phyloP scores from a whole-genome alignment of 805 yeast species.

The Wickerhamiella siamensis region DNA sequence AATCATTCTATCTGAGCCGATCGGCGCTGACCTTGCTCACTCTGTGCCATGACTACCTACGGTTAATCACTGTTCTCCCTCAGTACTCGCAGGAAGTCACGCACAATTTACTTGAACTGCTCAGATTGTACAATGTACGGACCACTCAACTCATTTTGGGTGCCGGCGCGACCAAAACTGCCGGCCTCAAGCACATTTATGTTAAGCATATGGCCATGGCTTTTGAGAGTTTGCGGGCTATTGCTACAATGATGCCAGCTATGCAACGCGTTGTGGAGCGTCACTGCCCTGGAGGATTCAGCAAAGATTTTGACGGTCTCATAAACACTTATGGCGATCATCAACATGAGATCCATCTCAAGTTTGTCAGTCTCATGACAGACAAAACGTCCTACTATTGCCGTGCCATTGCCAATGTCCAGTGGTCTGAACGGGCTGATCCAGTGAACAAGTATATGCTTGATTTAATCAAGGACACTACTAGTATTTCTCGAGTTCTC shows the following conservation, averaged over 20 bases:
- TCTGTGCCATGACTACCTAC: slow-evolving; percentile 38
- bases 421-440: slow-evolving; percentile 36
- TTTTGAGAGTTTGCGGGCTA: slow-evolving; percentile 44
- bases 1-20: slow-evolving; percentile 45
- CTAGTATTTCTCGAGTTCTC: slow-evolving; percentile 47
- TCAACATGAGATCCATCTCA: slow-evolving; percentile 45
- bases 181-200: slow-evolving; percentile 59
- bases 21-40: slow-evolving; percentile 30
- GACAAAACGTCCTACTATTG: slow-evolving; percentile 45
- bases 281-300: slow-evolving; percentile 19
- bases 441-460: slow-evolving; percentile 53
- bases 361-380: slow-evolving; percentile 55
- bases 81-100: slow-evolving; percentile 22
- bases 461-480: slow-evolving; percentile 47
- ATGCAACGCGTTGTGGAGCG: slow-evolving; percentile 24
- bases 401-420: slow-evolving; percentile 30
- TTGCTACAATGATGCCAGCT: slow-evolving; percentile 29
- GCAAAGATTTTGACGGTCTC: slow-evolving; percentile 29
- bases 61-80: slow-evolving; percentile 44
- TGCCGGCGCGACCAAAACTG: slow-evolving; percentile 59
- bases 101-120: slow-evolving; percentile 28
- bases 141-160: slow-evolving; percentile 48
- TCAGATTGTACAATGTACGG: slow-evolving; percentile 39
- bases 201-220: slow-evolving; percentile 58
- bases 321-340: slow-evolving; percentile 39